Evolutionary conservation across 805 yeast genomes (phyloP), one percentile per base, ranked within the genome.

Genomic region (Saturnispora serradocipensis): DNA sequence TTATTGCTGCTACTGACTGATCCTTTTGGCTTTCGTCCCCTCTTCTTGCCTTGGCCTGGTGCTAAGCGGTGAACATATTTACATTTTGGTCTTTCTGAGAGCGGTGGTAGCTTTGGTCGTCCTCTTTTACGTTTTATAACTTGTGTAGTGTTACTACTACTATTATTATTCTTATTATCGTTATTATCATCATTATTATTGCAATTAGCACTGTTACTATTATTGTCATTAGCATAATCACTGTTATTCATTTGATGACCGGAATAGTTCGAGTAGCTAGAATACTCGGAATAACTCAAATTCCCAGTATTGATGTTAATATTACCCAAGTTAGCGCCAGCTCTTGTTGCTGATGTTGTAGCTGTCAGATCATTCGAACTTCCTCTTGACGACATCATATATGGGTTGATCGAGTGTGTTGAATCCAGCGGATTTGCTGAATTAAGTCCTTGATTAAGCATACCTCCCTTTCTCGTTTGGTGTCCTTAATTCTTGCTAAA

Each of bases 61-160:
- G 52, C 52, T 22, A 49, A 22, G 10, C 52, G 16, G 27, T 49
- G 52, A 38, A 49, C 56, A 38, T 61, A 61, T 45, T 58, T 58
- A 7, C 63, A 60, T 48, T 62, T 61, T 49, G 56, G 57, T 45
- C 65, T 54, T 18, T 51, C 57, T 34, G 57, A 61, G 16, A 61
- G 55, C 10, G 67, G 66, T 9, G 67, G 65, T 16, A 63, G 48
- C 50, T 57, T 58, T 11, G 67, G 68, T 53, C 67, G 56, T 32
- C 67, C 67, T 44, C 67, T 54, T 32, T 58, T 61, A 43, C 62
- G 54, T 49, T 63, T 62, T 13, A 18, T 16, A 34, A 7, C 20
- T 5, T 25, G 13, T 32, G 24, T 34, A 46, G 11, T 46, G 20
- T 10, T n/a, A 25, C n/a, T 28, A 45, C 10, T 25, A 28, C 8